phyloP scores from a whole-genome alignment of 2,329 filamentous ascomycete genomes.

The Paecilomyces sp. region DNA sequence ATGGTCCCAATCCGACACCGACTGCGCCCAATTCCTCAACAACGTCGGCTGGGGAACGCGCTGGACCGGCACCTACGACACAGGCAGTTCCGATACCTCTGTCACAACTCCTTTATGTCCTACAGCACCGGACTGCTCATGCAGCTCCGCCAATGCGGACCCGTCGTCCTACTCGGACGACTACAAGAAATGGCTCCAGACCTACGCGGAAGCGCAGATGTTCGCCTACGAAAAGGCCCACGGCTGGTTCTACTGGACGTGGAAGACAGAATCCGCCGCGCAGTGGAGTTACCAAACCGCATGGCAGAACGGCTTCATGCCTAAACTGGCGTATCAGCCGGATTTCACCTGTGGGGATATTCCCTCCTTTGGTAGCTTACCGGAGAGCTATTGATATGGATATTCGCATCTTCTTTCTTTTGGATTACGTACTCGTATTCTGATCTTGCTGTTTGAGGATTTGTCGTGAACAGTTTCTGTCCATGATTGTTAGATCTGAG shows the following conservation, averaged over 20 bases:
- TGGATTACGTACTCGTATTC: neutral
- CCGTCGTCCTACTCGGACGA: conserved; percentile 57
- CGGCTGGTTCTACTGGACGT: conserved; percentile 99
- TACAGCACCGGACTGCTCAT: conserved; percentile 61
- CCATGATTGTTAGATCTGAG: too few relatives aligned
- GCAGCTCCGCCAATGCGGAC: conserved; percentile 68
- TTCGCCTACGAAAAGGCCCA: conserved; percentile 82
- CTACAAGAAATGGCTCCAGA: conserved; percentile 80
- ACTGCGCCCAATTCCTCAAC: conserved; percentile 81
- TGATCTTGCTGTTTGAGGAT: too few relatives aligned
- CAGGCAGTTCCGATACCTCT: conserved; percentile 38
- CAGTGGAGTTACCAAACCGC: conserved; percentile 67
- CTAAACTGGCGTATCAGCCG: conserved; percentile 62
- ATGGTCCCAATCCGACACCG: conserved; percentile 96
- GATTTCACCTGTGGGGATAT: conserved; percentile 59
- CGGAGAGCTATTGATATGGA: conserved; percentile 33
- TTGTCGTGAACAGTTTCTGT: too few relatives aligned
- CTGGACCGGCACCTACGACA: conserved; percentile 75
- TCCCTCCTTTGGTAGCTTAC: conserved; percentile 38
- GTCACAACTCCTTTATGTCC: conserved; percentile 71
- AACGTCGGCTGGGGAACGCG: conserved; percentile 82
- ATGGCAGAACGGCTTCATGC: conserved; percentile 74
- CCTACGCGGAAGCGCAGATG: conserved; percentile 97
- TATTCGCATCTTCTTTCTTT: neutral
- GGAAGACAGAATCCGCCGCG: conserved; percentile 76